Evolutionary conservation across 1,284 basidiomycete species (phyloP).

Genomic region (Moniliophthora roreri): DNA sequence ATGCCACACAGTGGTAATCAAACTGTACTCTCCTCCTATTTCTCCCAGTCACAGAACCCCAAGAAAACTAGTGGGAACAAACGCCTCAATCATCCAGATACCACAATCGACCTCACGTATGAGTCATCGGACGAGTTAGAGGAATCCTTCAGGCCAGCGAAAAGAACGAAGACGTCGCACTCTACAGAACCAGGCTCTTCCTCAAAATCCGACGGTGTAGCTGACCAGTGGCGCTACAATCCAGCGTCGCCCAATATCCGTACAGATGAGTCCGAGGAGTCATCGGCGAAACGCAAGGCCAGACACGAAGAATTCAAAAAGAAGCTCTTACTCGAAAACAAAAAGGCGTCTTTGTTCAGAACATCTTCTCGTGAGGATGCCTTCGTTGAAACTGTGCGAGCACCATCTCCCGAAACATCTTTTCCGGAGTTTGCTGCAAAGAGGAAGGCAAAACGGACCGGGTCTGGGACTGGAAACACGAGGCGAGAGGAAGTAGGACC

Average conservation of each 20-base stretch:
- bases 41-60: conserved; percentile 5
- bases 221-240: conserved; percentile 37
- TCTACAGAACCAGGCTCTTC: not conserved
- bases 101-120: conserved; percentile 12
- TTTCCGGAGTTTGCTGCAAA: conserved; percentile 38
- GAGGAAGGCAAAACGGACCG: conserved; percentile 26
- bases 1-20: conserved; percentile 1
- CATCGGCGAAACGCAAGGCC: conserved; percentile 21
- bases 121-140: conserved; percentile 8
- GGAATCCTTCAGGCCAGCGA: not conserved
- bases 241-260: conserved; percentile 20
- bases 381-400: conserved; percentile 20
- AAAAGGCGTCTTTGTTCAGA: conserved; percentile 23
- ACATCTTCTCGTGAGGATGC: conserved; percentile 18
- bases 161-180: conserved; percentile 1
- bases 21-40: conserved; percentile 11
- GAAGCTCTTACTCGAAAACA: conserved; percentile 51
- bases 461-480: conserved; percentile 32
- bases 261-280: conserved; percentile 22
- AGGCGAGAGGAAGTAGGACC: conserved; percentile 64
- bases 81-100: not conserved
- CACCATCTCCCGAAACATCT: conserved; percentile 24
- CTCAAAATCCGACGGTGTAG: conserved; percentile 11
- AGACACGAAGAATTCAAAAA: conserved; percentile 55
- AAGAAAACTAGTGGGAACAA: conserved; percentile 4